Evolutionary conservation across 2,329 filamentous ascomycete species (phyloP).

Genomic region (Exophiala dermatitidis): DNA sequence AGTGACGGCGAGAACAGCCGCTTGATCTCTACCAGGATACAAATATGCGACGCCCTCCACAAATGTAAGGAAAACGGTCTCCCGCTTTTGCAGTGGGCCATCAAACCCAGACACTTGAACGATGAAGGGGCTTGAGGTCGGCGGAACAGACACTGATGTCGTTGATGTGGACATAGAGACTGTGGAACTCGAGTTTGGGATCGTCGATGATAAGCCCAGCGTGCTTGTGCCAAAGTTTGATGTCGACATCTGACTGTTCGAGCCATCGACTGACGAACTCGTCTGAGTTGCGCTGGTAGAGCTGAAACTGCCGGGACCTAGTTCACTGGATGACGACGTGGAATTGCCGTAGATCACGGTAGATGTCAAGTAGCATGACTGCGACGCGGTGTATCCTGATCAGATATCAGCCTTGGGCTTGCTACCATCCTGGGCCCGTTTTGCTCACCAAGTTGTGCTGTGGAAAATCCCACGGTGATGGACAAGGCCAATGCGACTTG

Average conservation of each 20-base stretch:
- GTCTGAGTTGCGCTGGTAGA: neutral
- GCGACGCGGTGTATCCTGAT: slow-evolving; percentile 4
- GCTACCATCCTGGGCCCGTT: neutral
- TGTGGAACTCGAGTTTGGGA: too few species aligned
- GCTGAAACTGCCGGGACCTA: neutral
- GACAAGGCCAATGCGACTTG: slow-evolving; percentile 2
- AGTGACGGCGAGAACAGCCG: slow-evolving; percentile 11
- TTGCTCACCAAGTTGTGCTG: slow-evolving; percentile 12
- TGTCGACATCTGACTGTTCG: neutral
- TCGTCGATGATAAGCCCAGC: neutral
- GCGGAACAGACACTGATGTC: neutral
- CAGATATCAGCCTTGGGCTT: neutral
- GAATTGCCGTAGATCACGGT: slow-evolving; percentile 15
- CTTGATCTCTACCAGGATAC: neutral
- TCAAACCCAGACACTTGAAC: slow-evolving; percentile 6
- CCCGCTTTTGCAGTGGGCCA: slow-evolving; percentile 6
- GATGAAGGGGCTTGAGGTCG: slow-evolving; percentile 11
- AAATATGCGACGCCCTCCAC: slow-evolving; percentile 6
- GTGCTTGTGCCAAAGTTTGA: neutral
- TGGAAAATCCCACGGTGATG: slow-evolving; percentile 1
- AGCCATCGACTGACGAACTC: neutral
- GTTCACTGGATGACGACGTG: neutral
- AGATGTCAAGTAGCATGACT: slow-evolving; percentile 14
- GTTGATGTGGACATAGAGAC: neutral
- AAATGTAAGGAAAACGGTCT: slow-evolving; percentile 8